Percentiles rank a stretch among this genome's conserved stretches.
phyloP scores from a whole-genome alignment of 306 rosid genomes.

The cucumber (Cucumis sativus) region Cucumber_9930_V3 NC_026655.2:28749501-28750000 shows the following conservation, averaged over 20 bases:
- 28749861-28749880: background rate
- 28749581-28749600: no score
- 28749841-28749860: background rate
- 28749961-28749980: no score
- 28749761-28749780: constrained; percentile 52
- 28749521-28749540: background rate
- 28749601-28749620: no score
- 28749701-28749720: constrained; percentile 96
- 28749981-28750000: no score
- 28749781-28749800: constrained; percentile 71
- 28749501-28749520: background rate
- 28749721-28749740: constrained; percentile 49
- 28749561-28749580: background rate
- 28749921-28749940: background rate
- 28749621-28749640: no score
- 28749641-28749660: background rate
- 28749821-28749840: constrained; percentile 35
- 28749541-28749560: background rate
- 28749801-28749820: constrained; percentile 32
- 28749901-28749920: background rate
- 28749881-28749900: background rate
- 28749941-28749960: no score
- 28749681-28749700: constrained; percentile 57
- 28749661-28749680: background rate
- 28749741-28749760: constrained; percentile 74